Evolutionary conservation across 345 rosid species (phyloP), one percentile per base, ranked within the genome.

Genomic region (Physaria fendleri): DNA sequence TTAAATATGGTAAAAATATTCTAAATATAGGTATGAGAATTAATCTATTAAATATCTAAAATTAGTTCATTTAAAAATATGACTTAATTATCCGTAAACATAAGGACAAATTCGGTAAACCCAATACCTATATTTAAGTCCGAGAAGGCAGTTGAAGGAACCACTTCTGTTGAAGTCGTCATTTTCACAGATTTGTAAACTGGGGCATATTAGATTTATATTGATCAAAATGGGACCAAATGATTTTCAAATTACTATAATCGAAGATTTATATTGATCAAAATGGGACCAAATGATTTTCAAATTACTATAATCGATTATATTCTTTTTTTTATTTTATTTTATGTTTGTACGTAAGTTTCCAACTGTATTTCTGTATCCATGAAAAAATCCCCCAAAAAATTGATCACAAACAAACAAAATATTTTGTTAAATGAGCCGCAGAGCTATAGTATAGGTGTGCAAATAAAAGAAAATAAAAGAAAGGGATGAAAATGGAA

Each of bases 121-220:
- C n/a, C n/a, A 11, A 50, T 22, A 25, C 6, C 0, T 49, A 24
- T 38, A 49, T 32, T 14, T 39, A 22, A 22, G 13, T 32, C 20
- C 6, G 8, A 33, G 32, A 11, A 61, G 34, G 54, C 30, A 59
- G 32, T 21, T 32, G 17, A 47, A 40, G 5, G 39, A 34, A 25
- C 17, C 33, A 14, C 29, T 54, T n/a, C n/a, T n/a, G n/a, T n/a
- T n/a, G n/a, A 46, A 65, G 47, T 24, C 28, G 44, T 48, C 35
- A 49, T 23, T 37, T 59, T 60, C 35, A 53, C 8, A 30, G 27
- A 61, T 53, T 61, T 69, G 46, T 61, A 61, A 68, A 61, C 21
- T 8, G 68, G 73, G 50, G n/a, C 63, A 44, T 9, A 37, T 33
- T n/a, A 44, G 35, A 68, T 53, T 60, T 53, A 43, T 53, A 61